These are phyloP conservation scores for Hypericum perforatum DNA, from an alignment of 345 rosid species.

Conservation along the genomic window DNA sequence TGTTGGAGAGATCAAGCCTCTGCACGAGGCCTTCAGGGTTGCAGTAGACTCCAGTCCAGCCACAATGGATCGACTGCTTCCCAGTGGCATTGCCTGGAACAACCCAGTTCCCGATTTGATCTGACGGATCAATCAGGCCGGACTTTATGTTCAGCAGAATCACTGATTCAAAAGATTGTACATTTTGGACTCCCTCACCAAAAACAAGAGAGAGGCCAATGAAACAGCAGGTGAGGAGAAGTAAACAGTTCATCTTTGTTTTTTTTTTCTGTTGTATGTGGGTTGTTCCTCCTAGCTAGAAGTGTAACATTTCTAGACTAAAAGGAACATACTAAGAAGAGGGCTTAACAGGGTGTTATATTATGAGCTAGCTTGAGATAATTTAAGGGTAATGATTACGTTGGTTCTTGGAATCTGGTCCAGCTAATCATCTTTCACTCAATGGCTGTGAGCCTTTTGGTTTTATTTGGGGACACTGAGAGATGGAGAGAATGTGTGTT, in stretches of 20 bases:
- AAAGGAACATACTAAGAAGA: constrained; percentile 26
- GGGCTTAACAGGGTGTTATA: constrained; percentile 13
- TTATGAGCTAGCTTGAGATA: constrained; percentile 5
- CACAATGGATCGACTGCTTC: constrained; percentile 34
- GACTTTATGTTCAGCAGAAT: constrained; percentile 48
- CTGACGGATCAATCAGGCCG: constrained; percentile 46
- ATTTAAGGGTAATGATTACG: constrained; percentile 23
- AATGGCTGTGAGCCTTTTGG: constrained; percentile 59
- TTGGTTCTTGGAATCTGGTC: constrained; percentile 64
- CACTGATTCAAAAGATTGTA: constrained; percentile 31
- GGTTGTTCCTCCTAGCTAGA: constrained; percentile 18
- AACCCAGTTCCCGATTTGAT: constrained; percentile 51
- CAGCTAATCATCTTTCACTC: constrained; percentile 35
- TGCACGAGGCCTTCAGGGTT: constrained; percentile 46
- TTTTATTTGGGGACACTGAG: constrained; percentile 55
- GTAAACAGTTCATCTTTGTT: constrained; percentile 29
- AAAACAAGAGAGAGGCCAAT: constrained; percentile 38
- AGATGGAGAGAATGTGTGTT: constrained; percentile 83
- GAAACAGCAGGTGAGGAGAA: constrained; percentile 34
- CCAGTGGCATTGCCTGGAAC: constrained; percentile 15
- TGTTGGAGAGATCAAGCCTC: constrained; percentile 57
- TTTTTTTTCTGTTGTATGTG: constrained; percentile 2
- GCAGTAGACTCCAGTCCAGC: constrained; percentile 72
- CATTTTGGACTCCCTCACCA: constrained; percentile 24
- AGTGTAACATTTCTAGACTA: constrained; percentile 31